Conservation (phyloP, 495 filamentous ascomycete genomes). For the Penicillium alfredii region DNA sequence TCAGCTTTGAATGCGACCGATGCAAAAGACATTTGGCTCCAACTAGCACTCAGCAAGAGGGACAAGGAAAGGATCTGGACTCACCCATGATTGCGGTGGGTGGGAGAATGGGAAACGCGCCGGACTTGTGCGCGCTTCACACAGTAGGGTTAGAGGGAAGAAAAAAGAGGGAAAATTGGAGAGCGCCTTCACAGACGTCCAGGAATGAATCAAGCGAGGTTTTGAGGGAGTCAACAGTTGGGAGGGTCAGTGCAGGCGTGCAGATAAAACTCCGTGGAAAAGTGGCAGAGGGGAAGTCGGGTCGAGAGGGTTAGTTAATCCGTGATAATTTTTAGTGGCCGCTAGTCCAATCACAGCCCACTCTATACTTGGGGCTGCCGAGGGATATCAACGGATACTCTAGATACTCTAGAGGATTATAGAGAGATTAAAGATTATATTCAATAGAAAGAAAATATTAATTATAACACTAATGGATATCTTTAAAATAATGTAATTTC, state of each 20-base stretch:
- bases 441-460: too few species aligned
- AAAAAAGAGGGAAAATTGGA: slow-evolving; percentile 16
- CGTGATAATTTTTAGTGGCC: slow-evolving; percentile 48
- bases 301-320: slow-evolving; percentile 35
- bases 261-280: slow-evolving; percentile 33
- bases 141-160: slow-evolving; percentile 15
- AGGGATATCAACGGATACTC: too few species aligned
- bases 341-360: slow-evolving; percentile 41
- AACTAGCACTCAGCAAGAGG: neutral
- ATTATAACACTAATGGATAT: too few species aligned
- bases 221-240: slow-evolving; percentile 10
- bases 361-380: too few species aligned
- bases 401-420: too few species aligned
- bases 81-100: slow-evolving; percentile 83
- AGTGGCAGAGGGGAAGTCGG: slow-evolving; percentile 38
- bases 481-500: too few species aligned
- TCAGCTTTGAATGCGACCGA: slow-evolving; percentile 6
- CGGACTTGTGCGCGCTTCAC: slow-evolving; percentile 43
- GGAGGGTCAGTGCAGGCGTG: slow-evolving; percentile 11
- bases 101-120: slow-evolving; percentile 40
- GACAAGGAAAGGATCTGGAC: slow-evolving; percentile 32
- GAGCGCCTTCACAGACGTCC: slow-evolving; percentile 10
- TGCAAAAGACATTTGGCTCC: neutral
- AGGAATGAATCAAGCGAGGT: slow-evolving; percentile 8
- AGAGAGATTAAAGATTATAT: too few species aligned